A percentile compares a stretch with the other conserved stretches of the same genome.
These are phyloP conservation scores for Cladophialophora chaetospira DNA, from an alignment of 2,329 filamentous ascomycete genomes.

Conservation along the genomic window DNA sequence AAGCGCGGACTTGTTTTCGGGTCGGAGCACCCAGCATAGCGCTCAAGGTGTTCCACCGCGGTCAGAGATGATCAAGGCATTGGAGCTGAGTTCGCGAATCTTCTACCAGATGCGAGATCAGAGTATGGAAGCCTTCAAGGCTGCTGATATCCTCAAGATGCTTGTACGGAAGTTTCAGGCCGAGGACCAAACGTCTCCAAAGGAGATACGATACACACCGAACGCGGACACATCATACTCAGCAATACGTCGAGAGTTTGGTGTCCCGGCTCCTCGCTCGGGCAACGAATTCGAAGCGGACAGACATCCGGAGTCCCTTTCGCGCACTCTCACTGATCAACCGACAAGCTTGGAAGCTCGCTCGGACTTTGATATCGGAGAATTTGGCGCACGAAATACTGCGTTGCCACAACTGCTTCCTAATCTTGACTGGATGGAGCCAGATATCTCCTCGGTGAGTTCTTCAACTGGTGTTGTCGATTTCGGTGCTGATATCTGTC, in stretches of 20 bases:
- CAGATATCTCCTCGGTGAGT: conserved; percentile 5
- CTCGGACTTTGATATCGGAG: neutral
- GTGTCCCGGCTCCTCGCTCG: neutral
- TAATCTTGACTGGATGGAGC: conserved; percentile 7
- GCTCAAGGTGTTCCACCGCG: neutral
- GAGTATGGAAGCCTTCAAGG: conserved; percentile 89
- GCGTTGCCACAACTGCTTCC: conserved; percentile 3
- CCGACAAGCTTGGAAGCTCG: conserved; percentile 1
- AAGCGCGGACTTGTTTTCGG: conserved; percentile 65
- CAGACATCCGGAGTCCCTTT: neutral
- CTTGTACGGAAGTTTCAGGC: conserved; percentile 74
- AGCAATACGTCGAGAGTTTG: neutral
- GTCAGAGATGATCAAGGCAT: conserved; percentile 70
- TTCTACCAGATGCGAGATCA: conserved; percentile 76
- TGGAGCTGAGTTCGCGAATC: conserved; percentile 74
- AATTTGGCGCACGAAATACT: neutral
- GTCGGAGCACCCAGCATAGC: conserved; percentile 46
- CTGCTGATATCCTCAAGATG: conserved; percentile 73
- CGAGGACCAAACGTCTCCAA: neutral
- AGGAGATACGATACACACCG: neutral
- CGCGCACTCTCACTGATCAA: neutral
- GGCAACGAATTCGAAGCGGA: neutral
- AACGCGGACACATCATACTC: neutral
- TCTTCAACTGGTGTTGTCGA: neutral
- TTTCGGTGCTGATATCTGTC: neutral